Conservation (phyloP, 2,329 filamentous ascomycete genomes). For the Diaporthe velutina region DNA sequence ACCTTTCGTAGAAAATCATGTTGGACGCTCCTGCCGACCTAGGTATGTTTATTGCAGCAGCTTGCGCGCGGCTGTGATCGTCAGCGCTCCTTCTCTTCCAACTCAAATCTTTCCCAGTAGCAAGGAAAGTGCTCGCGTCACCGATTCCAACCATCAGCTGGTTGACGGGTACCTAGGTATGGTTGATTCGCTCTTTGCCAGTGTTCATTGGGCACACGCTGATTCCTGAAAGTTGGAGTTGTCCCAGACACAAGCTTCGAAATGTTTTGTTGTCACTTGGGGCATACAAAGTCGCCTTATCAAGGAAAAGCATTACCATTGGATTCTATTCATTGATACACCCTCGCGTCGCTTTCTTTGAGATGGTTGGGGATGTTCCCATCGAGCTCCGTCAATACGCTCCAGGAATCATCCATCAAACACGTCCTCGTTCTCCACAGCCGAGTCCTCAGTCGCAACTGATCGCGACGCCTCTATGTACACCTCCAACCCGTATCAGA, state of each 20-base stretch:
- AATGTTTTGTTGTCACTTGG: background rate
- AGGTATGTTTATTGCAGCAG: no score
- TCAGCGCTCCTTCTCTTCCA: background rate
- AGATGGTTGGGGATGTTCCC: background rate
- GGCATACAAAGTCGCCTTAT: no score
- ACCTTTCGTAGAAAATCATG: background rate
- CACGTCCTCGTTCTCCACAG: background rate
- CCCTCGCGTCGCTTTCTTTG: background rate
- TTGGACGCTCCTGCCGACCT: background rate
- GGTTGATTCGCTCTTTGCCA: background rate
- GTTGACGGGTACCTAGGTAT: background rate
- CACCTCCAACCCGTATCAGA: no score
- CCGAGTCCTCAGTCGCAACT: no score
- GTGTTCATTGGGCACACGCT: background rate
- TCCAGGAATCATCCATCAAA: background rate
- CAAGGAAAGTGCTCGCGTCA: background rate
- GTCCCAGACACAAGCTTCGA: background rate
- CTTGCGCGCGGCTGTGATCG: background rate
- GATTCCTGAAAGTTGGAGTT: background rate
- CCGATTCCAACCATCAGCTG: background rate
- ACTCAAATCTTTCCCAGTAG: background rate
- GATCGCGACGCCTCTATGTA: background rate
- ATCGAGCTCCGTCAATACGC: background rate
- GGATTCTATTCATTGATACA: background rate
- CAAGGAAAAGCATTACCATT: no score